phyloP scores from a whole-genome alignment of 2,329 filamentous ascomycete genomes.

The Lanzia echinophila region DNA sequence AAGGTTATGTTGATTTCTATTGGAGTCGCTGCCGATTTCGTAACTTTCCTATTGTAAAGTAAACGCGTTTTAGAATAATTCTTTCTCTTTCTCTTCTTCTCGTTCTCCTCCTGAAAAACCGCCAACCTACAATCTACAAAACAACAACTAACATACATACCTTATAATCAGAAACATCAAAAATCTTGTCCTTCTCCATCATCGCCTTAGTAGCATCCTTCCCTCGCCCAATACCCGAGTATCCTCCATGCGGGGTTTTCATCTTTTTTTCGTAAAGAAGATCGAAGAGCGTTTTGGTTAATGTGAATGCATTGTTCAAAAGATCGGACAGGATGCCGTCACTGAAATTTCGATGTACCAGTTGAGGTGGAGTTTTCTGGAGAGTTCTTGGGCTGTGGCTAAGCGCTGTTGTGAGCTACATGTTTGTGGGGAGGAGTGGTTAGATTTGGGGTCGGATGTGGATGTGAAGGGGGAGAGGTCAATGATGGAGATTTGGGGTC shows the following conservation, averaged over 20 bases:
- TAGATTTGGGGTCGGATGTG: no score
- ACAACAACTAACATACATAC: neutral
- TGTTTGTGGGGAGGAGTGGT: no score
- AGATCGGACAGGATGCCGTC: no score
- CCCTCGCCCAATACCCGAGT: slow-evolving; percentile 47
- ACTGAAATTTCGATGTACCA: no score
- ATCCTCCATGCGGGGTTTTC: slow-evolving; percentile 46
- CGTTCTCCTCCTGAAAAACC: neutral
- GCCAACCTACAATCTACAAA: neutral
- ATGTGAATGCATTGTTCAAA: no score
- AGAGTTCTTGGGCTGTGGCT: no score
- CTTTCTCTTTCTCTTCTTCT: no score
- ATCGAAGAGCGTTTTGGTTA: slow-evolving; percentile 33
- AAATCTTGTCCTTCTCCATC: slow-evolving; percentile 35
- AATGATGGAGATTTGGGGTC: no score
- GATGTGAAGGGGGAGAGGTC: no score
- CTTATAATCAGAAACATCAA: neutral
- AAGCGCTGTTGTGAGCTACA: no score
- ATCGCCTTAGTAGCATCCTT: slow-evolving; percentile 40
- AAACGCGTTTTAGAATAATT: neutral
- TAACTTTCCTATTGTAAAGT: slow-evolving; percentile 39
- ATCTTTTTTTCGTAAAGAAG: slow-evolving; percentile 40
- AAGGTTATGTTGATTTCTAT: slow-evolving; percentile 40
- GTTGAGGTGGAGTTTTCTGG: no score
- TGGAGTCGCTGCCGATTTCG: slow-evolving; percentile 43